A percentile compares a stretch with the other conserved stretches of the same genome.
Conservation (phyloP, 257 asterid species). For the Scutellaria barbata region DNA sequence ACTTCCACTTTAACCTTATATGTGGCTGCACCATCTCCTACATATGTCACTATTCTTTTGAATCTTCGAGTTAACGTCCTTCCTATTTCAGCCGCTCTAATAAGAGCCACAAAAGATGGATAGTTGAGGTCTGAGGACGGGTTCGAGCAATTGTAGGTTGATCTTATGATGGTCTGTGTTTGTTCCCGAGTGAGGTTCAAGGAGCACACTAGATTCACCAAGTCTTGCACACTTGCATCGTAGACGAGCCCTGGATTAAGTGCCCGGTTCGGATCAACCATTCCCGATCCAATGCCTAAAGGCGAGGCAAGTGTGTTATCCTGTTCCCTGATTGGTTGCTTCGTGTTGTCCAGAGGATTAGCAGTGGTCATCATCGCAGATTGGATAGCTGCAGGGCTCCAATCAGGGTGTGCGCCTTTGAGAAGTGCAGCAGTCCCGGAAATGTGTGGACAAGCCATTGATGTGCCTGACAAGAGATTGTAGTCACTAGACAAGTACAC, state of each 20-base stretch:
- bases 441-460: conserved; percentile 52
- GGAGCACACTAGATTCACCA: conserved; percentile 44
- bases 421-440: conserved; percentile 46
- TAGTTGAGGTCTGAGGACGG: conserved; percentile 48
- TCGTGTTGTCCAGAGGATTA: conserved; percentile 40
- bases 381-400: conserved; percentile 49
- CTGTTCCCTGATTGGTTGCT: conserved; percentile 39
- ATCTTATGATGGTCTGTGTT: conserved; percentile 39
- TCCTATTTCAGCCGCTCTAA: conserved; percentile 22
- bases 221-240: conserved; percentile 41
- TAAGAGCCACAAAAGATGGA: conserved; percentile 45
- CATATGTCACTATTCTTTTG: conserved; percentile 39
- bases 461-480: conserved; percentile 43
- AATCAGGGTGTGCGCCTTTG: conserved; percentile 45
- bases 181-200: conserved; percentile 47
- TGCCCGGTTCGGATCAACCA: conserved; percentile 45
- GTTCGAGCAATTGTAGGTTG: conserved; percentile 43
- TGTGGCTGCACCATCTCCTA: conserved; percentile 42
- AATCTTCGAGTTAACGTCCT: conserved; percentile 31
- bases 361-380: conserved; percentile 57
- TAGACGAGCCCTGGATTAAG: conserved; percentile 47
- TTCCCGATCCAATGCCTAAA: conserved; percentile 44
- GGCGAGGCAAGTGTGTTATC: conserved; percentile 31
- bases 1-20: conserved; percentile 32
- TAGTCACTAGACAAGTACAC: conserved; percentile 34